Evolutionary conservation across 164 flowering plant genomes (phyloP).

Genomic region (Vitis rotundifolia): DNA sequence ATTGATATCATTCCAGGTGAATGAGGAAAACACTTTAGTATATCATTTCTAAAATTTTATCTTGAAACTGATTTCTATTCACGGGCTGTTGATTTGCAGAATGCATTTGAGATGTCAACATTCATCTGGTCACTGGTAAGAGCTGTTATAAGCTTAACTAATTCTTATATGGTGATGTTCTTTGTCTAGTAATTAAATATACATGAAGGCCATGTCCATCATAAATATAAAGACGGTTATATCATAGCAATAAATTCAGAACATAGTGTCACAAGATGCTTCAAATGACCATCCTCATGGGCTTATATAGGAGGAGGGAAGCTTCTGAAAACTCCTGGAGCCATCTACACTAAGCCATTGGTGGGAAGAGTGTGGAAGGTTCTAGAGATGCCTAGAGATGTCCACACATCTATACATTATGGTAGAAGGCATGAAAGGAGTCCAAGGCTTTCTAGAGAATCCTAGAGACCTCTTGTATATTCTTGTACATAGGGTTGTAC

Average conservation of each 20-base stretch:
- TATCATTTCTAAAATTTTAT: slow-evolving; percentile 3
- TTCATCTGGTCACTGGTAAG: slow-evolving; percentile 91
- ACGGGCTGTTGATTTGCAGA: slow-evolving; percentile 49
- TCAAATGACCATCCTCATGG: no score
- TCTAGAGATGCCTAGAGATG: no score
- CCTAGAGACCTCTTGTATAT: no score
- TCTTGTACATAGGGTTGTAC: no score
- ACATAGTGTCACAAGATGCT: no score
- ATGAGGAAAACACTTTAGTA: neutral
- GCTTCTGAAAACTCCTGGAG: no score
- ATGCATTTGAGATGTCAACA: slow-evolving; percentile 91
- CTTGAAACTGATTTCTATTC: neutral
- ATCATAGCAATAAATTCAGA: neutral
- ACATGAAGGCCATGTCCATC: neutral
- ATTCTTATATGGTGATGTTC: neutral
- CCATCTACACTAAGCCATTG: no score
- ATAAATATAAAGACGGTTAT: neutral
- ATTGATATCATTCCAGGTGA: slow-evolving; percentile 77
- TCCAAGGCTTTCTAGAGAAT: no score
- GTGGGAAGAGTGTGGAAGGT: no score
- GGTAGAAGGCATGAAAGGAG: no score
- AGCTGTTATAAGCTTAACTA: neutral
- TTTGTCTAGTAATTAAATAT: neutral
- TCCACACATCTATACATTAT: no score
- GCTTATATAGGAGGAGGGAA: no score